These are phyloP conservation scores for Kluyveromyces sp. DNA, from an alignment of 1,139 yeast species.

Conservation along the genomic window DNA sequence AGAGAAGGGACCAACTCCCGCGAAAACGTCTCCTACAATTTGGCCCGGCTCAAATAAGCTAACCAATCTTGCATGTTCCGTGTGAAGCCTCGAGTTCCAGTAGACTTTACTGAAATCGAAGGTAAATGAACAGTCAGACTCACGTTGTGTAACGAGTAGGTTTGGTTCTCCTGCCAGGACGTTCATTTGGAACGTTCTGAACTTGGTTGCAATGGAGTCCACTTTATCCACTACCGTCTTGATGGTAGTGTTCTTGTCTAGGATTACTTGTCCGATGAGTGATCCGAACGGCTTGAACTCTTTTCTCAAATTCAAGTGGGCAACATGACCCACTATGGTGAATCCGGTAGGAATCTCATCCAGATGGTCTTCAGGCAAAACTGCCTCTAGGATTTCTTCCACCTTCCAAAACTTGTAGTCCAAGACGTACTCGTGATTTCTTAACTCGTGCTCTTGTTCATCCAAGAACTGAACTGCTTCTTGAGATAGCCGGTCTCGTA, in stretches of 20 bases:
- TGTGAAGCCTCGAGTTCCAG: slow-evolving; percentile 93
- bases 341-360: slow-evolving; percentile 85
- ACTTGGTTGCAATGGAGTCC: slow-evolving; percentile 78
- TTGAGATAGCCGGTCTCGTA: slow-evolving; percentile 36
- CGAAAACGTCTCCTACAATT: slow-evolving; percentile 91
- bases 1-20: slow-evolving; percentile 98
- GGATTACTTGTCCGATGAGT: slow-evolving; percentile 80
- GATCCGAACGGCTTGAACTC: slow-evolving; percentile 78
- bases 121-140: slow-evolving; percentile 75
- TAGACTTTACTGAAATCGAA: slow-evolving; percentile 92
- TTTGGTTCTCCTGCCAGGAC: slow-evolving; percentile 72
- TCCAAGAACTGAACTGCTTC: slow-evolving; percentile 41
- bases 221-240: slow-evolving; percentile 92
- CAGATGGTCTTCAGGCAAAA: slow-evolving; percentile 63
- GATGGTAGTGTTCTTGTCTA: slow-evolving; percentile 76
- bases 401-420: slow-evolving; percentile 80
- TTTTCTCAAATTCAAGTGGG: slow-evolving; percentile 80
- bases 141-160: slow-evolving; percentile 77
- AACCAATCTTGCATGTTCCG: slow-evolving; percentile 85
- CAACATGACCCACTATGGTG: slow-evolving; percentile 92
- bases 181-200: slow-evolving; percentile 90
- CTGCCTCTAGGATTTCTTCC: slow-evolving; percentile 73
- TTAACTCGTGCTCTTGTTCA: slow-evolving; percentile 41
- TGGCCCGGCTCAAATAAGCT: slow-evolving; percentile 52
- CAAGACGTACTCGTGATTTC: slow-evolving; percentile 50